Conservation (phyloP, 1,284 basidiomycete species). For the Leccinum angustisporum region DNA sequence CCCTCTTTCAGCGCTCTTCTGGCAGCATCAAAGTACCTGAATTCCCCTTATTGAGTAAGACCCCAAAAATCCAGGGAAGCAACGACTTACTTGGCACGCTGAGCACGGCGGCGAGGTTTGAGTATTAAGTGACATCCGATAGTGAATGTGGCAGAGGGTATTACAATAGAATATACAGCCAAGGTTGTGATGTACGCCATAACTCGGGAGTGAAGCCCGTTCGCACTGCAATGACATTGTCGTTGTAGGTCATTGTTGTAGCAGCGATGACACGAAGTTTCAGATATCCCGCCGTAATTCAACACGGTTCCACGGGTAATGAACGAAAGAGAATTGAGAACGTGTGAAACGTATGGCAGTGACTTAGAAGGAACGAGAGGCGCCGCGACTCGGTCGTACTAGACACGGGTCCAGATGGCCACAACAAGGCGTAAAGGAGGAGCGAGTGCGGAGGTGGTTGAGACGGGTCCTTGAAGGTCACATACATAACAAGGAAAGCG, state of each 20-base stretch:
- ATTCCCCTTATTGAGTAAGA: constrained; percentile 32
- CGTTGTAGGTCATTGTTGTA: constrained; percentile 37
- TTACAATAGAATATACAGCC: constrained; percentile 43
- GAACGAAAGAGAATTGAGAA: constrained; percentile 22
- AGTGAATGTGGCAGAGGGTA: constrained; percentile 48
- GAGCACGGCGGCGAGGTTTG: constrained; percentile 45
- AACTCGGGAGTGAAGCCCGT: constrained; percentile 29
- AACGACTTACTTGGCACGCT: constrained; percentile 36
- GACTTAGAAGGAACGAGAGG: too few species aligned
- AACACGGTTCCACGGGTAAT: constrained; percentile 9
- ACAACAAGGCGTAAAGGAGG: too few species aligned
- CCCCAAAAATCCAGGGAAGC: constrained; percentile 9
- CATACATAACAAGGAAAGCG: too few species aligned
- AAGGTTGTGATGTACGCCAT: constrained; percentile 36
- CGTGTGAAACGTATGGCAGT: constrained; percentile 27
- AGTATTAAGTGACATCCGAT: constrained; percentile 52
- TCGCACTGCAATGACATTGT: constrained; percentile 30
- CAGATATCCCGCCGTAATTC: constrained; percentile 28
- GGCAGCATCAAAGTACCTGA: constrained; percentile 52
- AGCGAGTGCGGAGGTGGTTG: too few species aligned
- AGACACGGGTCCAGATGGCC: too few species aligned
- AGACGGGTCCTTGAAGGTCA: too few species aligned
- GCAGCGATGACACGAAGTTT: constrained; percentile 40
- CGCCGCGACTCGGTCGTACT: too few species aligned
- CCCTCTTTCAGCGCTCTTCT: constrained; percentile 55